Evolutionary conservation across 106 monocot genomes (phyloP).

Genomic region (Acorus calamus): DNA sequence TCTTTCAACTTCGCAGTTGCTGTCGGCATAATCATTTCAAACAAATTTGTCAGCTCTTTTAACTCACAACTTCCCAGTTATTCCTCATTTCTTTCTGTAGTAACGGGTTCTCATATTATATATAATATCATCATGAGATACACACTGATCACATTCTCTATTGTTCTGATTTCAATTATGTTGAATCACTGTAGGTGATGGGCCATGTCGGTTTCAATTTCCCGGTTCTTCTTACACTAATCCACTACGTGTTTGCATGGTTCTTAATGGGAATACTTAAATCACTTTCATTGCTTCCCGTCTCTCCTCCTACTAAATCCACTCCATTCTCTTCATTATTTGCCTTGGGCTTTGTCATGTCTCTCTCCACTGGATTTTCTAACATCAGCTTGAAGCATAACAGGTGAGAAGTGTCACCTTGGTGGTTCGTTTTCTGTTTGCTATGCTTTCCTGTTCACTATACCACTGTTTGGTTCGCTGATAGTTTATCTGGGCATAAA

Average conservation of each 20-base stretch:
- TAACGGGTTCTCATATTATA: not conserved
- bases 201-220: constrained; percentile 89
- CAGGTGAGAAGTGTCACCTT: constrained; percentile 30
- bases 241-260: constrained; percentile 83
- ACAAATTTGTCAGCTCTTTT: constrained; percentile 55
- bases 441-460: too few species aligned
- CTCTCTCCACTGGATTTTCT: constrained; percentile 87
- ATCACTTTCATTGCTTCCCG: constrained; percentile 64
- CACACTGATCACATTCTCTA: not conserved
- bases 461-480: too few species aligned
- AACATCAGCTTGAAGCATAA: constrained; percentile 95
- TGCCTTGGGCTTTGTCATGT: constrained; percentile 81
- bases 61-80: too few species aligned
- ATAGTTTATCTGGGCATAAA: too few species aligned
- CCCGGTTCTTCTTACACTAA: constrained; percentile 77
- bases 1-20: constrained; percentile 82
- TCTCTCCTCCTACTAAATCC: constrained; percentile 74
- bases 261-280: constrained; percentile 68
- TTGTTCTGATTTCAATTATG: not conserved
- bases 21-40: constrained; percentile 89
- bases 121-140: not conserved
- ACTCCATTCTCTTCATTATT: constrained; percentile 94
- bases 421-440: too few species aligned
- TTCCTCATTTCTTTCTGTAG: not conserved
- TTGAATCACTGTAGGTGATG: constrained; percentile 50